phyloP scores from a whole-genome alignment of 2,329 filamentous ascomycete species.

The Exophiala calicioides region DNA sequence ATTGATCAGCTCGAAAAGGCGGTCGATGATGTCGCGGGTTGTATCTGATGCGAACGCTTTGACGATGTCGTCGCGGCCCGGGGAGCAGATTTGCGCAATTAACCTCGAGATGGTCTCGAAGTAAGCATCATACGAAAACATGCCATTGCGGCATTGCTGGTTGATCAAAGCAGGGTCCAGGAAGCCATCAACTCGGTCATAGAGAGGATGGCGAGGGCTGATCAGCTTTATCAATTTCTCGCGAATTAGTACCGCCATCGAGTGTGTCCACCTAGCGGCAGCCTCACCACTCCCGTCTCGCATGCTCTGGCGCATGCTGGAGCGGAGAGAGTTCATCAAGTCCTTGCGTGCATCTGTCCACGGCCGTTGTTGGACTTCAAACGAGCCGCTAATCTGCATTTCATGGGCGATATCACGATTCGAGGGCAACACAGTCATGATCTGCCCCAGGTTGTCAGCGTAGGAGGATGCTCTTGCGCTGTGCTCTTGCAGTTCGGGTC shows the following conservation, averaged over 20 bases:
- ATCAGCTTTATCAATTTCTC: constrained; percentile 61
- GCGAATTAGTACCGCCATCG: constrained; percentile 67
- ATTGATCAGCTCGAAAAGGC: constrained; percentile 62
- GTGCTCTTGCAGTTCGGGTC: constrained; percentile 40
- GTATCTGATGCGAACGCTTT: constrained; percentile 55
- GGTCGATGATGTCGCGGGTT: constrained; percentile 60
- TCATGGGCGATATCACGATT: constrained; percentile 66
- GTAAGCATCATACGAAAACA: constrained; percentile 64
- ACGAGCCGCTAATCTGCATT: constrained; percentile 64
- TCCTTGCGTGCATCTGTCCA: constrained; percentile 55
- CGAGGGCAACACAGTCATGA: constrained; percentile 61
- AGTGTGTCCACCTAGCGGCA: constrained; percentile 61
- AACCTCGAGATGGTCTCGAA: constrained; percentile 65
- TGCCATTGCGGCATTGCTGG: constrained; percentile 59
- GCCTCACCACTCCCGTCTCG: constrained; percentile 56
- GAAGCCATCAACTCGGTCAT: constrained; percentile 61
- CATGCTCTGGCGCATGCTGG: constrained; percentile 62
- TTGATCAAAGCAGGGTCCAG: constrained; percentile 61
- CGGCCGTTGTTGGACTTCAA: constrained; percentile 56
- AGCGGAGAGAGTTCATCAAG: constrained; percentile 51
- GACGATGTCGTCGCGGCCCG: constrained; percentile 62
- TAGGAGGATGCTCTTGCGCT: constrained; percentile 40
- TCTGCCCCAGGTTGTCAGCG: constrained; percentile 48
- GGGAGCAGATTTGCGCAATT: constrained; percentile 65
- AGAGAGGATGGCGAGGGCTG: constrained; percentile 61